phyloP scores from a whole-genome alignment of 2,329 filamentous ascomycete species.

The Trichoderma lentiforme region DNA sequence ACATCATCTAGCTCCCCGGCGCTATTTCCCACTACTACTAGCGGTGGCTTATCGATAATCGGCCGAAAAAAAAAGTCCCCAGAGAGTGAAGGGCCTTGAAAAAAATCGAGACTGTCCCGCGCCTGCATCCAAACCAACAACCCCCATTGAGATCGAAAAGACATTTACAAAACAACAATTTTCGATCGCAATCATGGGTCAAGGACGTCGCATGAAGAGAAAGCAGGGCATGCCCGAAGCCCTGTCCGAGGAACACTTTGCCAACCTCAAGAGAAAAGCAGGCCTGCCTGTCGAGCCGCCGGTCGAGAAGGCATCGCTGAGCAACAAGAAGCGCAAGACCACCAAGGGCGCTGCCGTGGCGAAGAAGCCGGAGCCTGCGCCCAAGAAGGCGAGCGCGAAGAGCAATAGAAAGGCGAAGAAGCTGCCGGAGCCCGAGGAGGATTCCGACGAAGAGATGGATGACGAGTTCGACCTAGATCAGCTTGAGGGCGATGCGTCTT shows the following conservation, averaged over 20 bases:
- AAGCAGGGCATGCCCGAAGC: conserved; percentile 87
- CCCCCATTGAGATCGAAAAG: conserved; percentile 4
- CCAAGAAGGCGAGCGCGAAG: conserved; percentile 25
- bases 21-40: neutral
- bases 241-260: conserved; percentile 75
- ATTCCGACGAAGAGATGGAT: conserved; percentile 43
- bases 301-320: conserved; percentile 45
- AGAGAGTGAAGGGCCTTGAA: neutral
- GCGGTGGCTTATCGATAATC: conserved; percentile 19
- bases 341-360: conserved; percentile 31
- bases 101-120: conserved; percentile 1
- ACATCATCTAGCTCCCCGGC: conserved; percentile 5
- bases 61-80: conserved; percentile 22
- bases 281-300: conserved; percentile 60
- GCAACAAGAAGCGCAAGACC: conserved; percentile 60
- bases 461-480: conserved; percentile 45
- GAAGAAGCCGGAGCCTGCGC: conserved; percentile 32
- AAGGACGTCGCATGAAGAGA: conserved; percentile 79
- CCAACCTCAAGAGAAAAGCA: conserved; percentile 81
- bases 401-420: conserved; percentile 25
- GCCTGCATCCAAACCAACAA: neutral
- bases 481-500: conserved; percentile 41
- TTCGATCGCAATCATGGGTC: conserved; percentile 64
- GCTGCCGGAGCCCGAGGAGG: conserved; percentile 35
- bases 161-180: neutral